Base-by-base conservation (phyloP, 768 basidiomycete genomes). In the Chalciporus chontae region DNA sequence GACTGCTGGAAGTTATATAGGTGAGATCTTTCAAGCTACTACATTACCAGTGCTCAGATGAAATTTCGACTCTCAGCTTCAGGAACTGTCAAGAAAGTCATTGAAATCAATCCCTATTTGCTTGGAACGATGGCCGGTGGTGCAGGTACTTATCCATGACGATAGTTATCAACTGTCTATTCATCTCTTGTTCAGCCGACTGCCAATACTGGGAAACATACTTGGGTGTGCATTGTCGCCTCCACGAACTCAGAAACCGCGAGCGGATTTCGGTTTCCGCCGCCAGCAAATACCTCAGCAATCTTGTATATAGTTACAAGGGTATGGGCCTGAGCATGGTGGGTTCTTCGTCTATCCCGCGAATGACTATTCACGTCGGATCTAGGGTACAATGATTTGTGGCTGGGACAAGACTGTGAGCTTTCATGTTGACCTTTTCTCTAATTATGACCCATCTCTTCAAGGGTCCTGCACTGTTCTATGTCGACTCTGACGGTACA, bases 61-160 rank as follows among this genome's bases (percentile, higher is more conserved):
- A 52, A 40, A 17, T 17, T 18, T 19, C 23, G 15, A 40, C 34
- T 17, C 31, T 1, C 63, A 97, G 95, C 95, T 0, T 92, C 87
- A 17, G 94, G 95, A 47, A 98, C 95, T 14, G 92, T 99, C 54
- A 98, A 95, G 78, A 99, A 97, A 77, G 94, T 99, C 56, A 98
- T 99, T 60, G 96, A 99, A 74, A 99, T 99, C 71, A 98, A 98
- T 73, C 92, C 92, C 37, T 98, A 94, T 74, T 73, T 99, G 43
- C 80, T 99, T n/a, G 96, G 96, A 53, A 99, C 96, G 2, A 98
- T 99, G 95, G 96, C 96, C 54, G 96, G 96, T 71, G 95, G 95
- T 70, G 96, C 96, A 60, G 95, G 94, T 85, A 64, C 57, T 78
- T 76, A 44, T 19, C 46, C 37, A 26, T 15, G 29, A 32, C 27